Evolutionary conservation across 306 rosid genomes (phyloP).

Genomic region (Prinsepia uniflora): DNA sequence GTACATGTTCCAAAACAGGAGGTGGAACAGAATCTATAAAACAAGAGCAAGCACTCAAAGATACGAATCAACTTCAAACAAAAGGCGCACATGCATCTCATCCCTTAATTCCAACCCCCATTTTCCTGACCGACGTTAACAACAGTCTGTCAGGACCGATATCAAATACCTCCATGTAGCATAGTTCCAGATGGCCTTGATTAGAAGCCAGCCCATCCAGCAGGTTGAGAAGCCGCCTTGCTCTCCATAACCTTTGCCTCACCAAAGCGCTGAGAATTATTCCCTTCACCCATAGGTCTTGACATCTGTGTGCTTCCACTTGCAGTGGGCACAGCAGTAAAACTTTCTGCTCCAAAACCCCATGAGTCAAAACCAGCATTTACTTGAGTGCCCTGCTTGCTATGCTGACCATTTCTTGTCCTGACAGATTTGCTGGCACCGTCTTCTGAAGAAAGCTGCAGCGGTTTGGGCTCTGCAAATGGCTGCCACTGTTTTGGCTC

Average conservation of each 20-base stretch:
- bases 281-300: slow-evolving; percentile 43
- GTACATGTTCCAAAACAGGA: slow-evolving; percentile 26
- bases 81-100: slow-evolving; percentile 10
- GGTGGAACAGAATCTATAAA: slow-evolving; percentile 27
- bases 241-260: slow-evolving; percentile 45
- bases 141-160: slow-evolving; percentile 6
- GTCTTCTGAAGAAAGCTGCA: slow-evolving; percentile 39
- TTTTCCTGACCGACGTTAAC: slow-evolving; percentile 20
- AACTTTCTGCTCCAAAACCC: slow-evolving; percentile 79
- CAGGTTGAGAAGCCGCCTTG: slow-evolving; percentile 73
- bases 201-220: slow-evolving; percentile 99
- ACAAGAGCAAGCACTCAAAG: slow-evolving; percentile 39
- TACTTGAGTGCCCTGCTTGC: slow-evolving; percentile 41
- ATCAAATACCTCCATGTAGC: slow-evolving; percentile 18
- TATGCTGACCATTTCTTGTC: slow-evolving; percentile 56
- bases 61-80: slow-evolving; percentile 30
- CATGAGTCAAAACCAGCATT: slow-evolving; percentile 56
- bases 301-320: slow-evolving; percentile 49
- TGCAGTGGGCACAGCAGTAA: slow-evolving; percentile 51
- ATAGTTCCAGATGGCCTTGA: not conserved
- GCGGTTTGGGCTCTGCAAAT: slow-evolving; percentile 51
- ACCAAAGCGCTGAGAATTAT: slow-evolving; percentile 40
- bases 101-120: slow-evolving; percentile 17
- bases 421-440: slow-evolving; percentile 60
- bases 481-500: slow-evolving; percentile 79